A percentile compares a stretch with the other conserved stretches of the same genome.
phyloP scores from a whole-genome alignment of 192 early-diverging fungal species.

The Thamnidium elegans region DNA sequence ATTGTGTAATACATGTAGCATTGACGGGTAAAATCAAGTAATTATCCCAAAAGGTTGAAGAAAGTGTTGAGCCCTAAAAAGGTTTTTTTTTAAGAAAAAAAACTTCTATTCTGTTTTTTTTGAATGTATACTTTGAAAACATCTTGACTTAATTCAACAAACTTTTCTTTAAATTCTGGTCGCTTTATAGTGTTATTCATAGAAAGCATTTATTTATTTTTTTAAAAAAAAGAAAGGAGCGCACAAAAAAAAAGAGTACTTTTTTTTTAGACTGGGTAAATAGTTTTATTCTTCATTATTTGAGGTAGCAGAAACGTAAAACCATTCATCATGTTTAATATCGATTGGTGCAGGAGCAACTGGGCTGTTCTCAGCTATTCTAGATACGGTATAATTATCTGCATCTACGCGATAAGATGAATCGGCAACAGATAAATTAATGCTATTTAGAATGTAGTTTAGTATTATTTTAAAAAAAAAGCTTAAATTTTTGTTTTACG shows the following conservation, averaged over 20 bases:
- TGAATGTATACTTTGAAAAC: conserved; percentile 41
- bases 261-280: not conserved
- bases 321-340: conserved; percentile 90
- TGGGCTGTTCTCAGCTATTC: not conserved
- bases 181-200: conserved; percentile 23
- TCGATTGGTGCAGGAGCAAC: conserved; percentile 63
- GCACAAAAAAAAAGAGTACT: no score
- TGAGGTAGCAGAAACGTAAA: conserved; percentile 65
- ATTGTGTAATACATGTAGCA: conserved; percentile 6
- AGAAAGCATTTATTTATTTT: conserved; percentile 6
- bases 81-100: not conserved
- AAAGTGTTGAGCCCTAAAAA: not conserved
- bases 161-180: conserved; percentile 47
- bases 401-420: conserved; percentile 66
- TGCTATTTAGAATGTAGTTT: conserved; percentile 30
- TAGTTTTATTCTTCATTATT: not conserved
- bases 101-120: not conserved
- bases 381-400: conserved; percentile 22
- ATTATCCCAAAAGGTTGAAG: conserved; percentile 22
- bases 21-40: conserved; percentile 28
- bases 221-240: not conserved
- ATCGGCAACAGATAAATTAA: conserved; percentile 59
- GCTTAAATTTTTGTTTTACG: conserved; percentile 25
- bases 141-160: conserved; percentile 49
- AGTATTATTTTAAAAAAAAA: conserved; percentile 16